A percentile compares a stretch with the other conserved stretches of the same genome.
These are phyloP conservation scores for Entomophthora muscae DNA, from an alignment of 371 early-diverging fungal species.

Conservation along the genomic window DNA sequence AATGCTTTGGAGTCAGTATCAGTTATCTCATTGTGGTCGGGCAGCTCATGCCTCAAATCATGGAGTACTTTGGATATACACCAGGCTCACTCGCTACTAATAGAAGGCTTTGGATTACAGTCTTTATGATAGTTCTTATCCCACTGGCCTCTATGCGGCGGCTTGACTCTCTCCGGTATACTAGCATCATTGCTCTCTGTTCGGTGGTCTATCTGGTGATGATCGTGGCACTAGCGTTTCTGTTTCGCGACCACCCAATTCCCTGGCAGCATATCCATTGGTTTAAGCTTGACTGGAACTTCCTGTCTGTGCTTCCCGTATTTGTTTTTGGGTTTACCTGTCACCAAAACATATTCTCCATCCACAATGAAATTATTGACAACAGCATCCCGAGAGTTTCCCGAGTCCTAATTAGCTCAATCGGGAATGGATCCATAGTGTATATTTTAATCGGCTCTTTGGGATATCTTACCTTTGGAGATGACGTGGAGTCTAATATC, in stretches of 20 bases:
- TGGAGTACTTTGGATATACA: conserved; percentile 17
- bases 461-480: conserved; percentile 91
- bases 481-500: conserved; percentile 70
- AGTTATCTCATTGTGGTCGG: conserved; percentile 97
- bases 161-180: conserved; percentile 90
- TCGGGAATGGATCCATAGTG: conserved; percentile 55
- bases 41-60: conserved; percentile 76
- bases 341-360: conserved; percentile 89
- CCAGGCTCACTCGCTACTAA: conserved; percentile 24
- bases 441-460: conserved; percentile 84
- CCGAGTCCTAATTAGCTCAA: conserved; percentile 47
- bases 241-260: conserved; percentile 27
- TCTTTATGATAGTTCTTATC: conserved; percentile 45
- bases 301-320: conserved; percentile 79
- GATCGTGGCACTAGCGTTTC: conserved; percentile 67
- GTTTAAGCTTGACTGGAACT: conserved; percentile 31
- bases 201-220: conserved; percentile 79
- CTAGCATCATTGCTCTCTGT: conserved; percentile 76
- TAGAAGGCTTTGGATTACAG: conserved; percentile 72
- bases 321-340: conserved; percentile 98
- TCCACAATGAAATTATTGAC: conserved; percentile 80
- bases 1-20: conserved; percentile 98
- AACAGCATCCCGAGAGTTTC: conserved; percentile 47
- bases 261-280: conserved; percentile 25
- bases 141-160: conserved; percentile 69